Conservation (phyloP, 805 yeast species). For the Candida sakaeoensis region DNA sequence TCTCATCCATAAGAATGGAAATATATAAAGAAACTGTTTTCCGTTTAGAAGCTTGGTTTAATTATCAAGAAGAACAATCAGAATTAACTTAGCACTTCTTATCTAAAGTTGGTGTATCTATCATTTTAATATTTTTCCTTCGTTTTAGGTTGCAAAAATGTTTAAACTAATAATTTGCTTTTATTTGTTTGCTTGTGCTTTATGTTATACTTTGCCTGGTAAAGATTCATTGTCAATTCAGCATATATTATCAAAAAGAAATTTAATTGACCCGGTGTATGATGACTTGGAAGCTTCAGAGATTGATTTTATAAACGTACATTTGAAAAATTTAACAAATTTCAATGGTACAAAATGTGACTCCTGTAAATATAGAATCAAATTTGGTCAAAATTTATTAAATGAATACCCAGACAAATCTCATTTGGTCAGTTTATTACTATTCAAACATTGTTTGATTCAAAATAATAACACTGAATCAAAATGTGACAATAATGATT, state of each 20-base stretch:
- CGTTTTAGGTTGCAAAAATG: background rate
- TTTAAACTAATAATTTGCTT: background rate
- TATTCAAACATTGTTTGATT: slow-evolving; percentile 33
- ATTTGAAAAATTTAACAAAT: slow-evolving; percentile 24
- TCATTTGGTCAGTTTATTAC: slow-evolving; percentile 32
- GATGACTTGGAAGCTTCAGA: slow-evolving; percentile 21
- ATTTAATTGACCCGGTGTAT: slow-evolving; percentile 25
- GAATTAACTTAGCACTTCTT: too few species aligned
- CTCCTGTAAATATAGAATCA: slow-evolving; percentile 33
- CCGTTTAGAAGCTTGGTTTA: too few species aligned
- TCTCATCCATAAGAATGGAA: too few species aligned
- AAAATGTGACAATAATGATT: slow-evolving; percentile 33
- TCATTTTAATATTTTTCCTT: too few species aligned
- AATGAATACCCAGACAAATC: slow-evolving; percentile 27
- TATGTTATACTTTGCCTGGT: slow-evolving; percentile 20
- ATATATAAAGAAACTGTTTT: too few species aligned
- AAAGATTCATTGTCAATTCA: slow-evolving; percentile 17
- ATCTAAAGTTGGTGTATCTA: too few species aligned
- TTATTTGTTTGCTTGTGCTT: background rate
- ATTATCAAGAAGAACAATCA: too few species aligned
- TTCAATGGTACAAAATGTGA: slow-evolving; percentile 33
- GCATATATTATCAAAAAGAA: slow-evolving; percentile 19
- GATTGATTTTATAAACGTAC: slow-evolving; percentile 25
- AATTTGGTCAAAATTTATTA: slow-evolving; percentile 24
- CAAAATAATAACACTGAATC: slow-evolving; percentile 25